These are phyloP conservation scores for Trypanosoma rangeli DNA, from an alignment of 208 protist genomes.

Conservation along the genomic window DNA sequence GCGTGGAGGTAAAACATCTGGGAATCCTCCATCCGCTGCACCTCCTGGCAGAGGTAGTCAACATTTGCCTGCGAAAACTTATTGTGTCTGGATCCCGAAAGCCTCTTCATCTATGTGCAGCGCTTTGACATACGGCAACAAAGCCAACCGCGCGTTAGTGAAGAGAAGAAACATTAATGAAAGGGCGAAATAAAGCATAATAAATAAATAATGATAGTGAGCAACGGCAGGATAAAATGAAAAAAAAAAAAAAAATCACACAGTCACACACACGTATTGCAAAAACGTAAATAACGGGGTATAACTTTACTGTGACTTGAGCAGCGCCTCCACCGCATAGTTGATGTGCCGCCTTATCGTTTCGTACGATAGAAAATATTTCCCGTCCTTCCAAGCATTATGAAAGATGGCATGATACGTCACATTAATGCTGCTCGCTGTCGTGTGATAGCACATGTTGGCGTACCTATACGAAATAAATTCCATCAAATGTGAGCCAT, in stretches of 20 bases:
- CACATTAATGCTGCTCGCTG: conserved; percentile 24
- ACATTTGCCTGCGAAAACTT: conserved; percentile 67
- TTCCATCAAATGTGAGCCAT: conserved; percentile 30
- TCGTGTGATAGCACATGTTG: conserved; percentile 43
- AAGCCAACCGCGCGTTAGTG: too few relatives aligned
- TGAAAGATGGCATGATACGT: conserved; percentile 29
- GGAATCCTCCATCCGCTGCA: conserved; percentile 36
- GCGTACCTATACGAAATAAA: conserved; percentile 24
- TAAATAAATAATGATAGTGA: conserved; percentile 17
- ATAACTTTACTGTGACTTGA: background rate
- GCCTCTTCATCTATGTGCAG: conserved; percentile 14
- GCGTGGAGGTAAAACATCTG: conserved; percentile 15
- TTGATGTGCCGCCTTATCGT: conserved; percentile 24
- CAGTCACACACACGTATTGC: background rate
- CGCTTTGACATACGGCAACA: background rate
- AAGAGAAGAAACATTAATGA: conserved; percentile 1
- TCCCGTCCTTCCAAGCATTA: conserved; percentile 17
- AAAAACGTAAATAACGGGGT: background rate
- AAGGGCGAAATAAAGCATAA: conserved; percentile 18
- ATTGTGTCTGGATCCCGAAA: conserved; percentile 7
- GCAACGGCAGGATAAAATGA: conserved; percentile 10
- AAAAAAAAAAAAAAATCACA: conserved; percentile 25
- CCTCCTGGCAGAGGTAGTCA: conserved; percentile 47
- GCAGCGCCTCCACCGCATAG: conserved; percentile 16
- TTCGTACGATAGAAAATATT: conserved; percentile 20